Percentiles rank a stretch among this genome's conserved stretches.
Conservation (phyloP, 768 basidiomycete species). For the Favolaschia claudopus region DNA sequence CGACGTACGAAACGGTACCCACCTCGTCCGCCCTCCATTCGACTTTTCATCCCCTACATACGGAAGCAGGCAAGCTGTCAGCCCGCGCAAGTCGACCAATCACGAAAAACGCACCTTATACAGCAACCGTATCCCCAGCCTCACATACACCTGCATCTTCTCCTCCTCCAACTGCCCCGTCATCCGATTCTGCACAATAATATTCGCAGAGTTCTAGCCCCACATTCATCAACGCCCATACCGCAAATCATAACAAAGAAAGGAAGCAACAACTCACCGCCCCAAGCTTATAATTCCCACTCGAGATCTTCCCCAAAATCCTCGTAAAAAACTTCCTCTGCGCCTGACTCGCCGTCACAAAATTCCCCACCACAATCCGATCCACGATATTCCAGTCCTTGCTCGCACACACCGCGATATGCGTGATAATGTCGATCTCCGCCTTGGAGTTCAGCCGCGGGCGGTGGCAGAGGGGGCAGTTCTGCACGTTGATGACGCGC, state of each 20-base stretch:
- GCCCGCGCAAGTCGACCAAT: neutral
- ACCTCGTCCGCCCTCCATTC: constrained; percentile 92
- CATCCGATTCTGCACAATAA: constrained; percentile 93
- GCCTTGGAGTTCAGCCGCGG: constrained; percentile 85
- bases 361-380: constrained; percentile 90
- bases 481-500: constrained; percentile 93
- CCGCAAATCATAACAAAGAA: neutral
- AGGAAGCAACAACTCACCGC: constrained; percentile 63
- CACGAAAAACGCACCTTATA: constrained; percentile 74
- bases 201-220: constrained; percentile 91
- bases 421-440: constrained; percentile 95
- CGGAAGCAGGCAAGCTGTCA: neutral
- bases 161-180: constrained; percentile 96
- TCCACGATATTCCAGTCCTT: constrained; percentile 93
- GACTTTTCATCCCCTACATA: constrained; percentile 75
- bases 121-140: constrained; percentile 89
- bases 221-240: constrained; percentile 2
- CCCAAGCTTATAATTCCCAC: constrained; percentile 88
- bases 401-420: constrained; percentile 95
- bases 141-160: constrained; percentile 95
- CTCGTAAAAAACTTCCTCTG: constrained; percentile 98
- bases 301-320: constrained; percentile 84
- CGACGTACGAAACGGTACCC: too few relatives aligned
- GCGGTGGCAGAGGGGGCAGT: constrained; percentile 92
- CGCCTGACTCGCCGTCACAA: constrained; percentile 92